Percentiles rank a stretch among this genome's conserved stretches.
These are phyloP conservation scores for Lyophyllum decastes DNA, from an alignment of 768 basidiomycete genomes.

Conservation along the genomic window DNA sequence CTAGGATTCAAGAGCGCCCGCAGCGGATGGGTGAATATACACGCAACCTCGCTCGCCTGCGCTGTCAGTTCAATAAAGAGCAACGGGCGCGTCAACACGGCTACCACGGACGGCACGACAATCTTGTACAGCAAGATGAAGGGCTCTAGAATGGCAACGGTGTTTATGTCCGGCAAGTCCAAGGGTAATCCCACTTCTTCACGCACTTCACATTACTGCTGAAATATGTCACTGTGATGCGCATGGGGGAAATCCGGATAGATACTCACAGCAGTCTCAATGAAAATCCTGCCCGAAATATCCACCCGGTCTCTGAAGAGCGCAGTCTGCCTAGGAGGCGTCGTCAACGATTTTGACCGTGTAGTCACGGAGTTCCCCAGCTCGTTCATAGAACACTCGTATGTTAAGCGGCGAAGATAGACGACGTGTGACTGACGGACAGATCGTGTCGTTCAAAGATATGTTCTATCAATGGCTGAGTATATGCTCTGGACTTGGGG, in stretches of 20 bases:
- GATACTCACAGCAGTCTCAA: constrained; percentile 67
- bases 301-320: constrained; percentile 84
- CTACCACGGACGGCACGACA: constrained; percentile 79
- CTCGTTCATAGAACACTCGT: constrained; percentile 74
- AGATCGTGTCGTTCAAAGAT: constrained; percentile 43
- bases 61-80: constrained; percentile 56
- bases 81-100: constrained; percentile 56
- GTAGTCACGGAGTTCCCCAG: constrained; percentile 80
- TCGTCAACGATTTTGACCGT: constrained; percentile 71
- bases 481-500: constrained; percentile 28
- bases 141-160: constrained; percentile 63
- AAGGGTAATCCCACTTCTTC: constrained; percentile 82
- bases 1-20: constrained; percentile 69
- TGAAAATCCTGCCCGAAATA: constrained; percentile 57
- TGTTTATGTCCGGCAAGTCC: constrained; percentile 54
- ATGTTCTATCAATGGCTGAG: constrained; percentile 40
- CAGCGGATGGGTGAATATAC: constrained; percentile 80
- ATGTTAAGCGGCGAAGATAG: constrained; percentile 30
- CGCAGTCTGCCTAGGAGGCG: constrained; percentile 82
- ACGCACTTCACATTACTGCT: constrained; percentile 80
- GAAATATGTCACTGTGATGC: constrained; percentile 29
- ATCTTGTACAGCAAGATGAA: constrained; percentile 67
- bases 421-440: constrained; percentile 44
- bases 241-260: too few relatives aligned
- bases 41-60: constrained; percentile 68